Percentiles rank a stretch among this genome's conserved stretches.
Evolutionary conservation across 2,329 filamentous ascomycete species (phyloP).

Genomic region (Fusarium goolgardi): DNA sequence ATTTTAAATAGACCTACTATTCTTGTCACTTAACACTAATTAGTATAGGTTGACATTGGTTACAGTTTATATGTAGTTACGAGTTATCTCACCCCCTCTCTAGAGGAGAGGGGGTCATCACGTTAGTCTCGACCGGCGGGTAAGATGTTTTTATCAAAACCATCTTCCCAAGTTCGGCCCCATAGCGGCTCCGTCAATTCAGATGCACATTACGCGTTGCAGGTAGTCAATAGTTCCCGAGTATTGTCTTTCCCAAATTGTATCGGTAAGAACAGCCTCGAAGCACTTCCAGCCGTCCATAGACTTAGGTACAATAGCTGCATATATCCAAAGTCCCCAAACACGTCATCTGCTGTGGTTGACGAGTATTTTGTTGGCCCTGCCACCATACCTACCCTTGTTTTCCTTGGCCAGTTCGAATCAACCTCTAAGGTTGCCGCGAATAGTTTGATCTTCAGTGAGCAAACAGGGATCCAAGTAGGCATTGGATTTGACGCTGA

Average conservation of each 20-base stretch:
- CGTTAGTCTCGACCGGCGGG: too few relatives aligned
- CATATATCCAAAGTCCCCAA: neutral
- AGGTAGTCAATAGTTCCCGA: neutral
- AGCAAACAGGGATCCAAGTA: neutral
- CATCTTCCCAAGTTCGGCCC: slow-evolving; percentile 22
- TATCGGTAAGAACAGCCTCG: neutral
- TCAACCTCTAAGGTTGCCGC: slow-evolving; percentile 18
- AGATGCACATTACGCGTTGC: neutral
- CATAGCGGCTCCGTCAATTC: slow-evolving; percentile 31
- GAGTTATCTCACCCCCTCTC: too few relatives aligned
- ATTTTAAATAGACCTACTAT: too few relatives aligned
- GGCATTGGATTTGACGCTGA: neutral
- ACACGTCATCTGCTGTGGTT: slow-evolving; percentile 1
- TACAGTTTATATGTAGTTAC: too few relatives aligned
- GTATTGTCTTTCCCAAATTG: neutral
- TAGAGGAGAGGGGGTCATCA: too few relatives aligned
- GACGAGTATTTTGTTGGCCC: slow-evolving; percentile 11
- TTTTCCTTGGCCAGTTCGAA: slow-evolving; percentile 13
- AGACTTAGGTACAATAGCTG: neutral
- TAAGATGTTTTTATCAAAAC: slow-evolving; percentile 39
- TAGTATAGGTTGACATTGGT: too few relatives aligned
- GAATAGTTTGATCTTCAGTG: slow-evolving; percentile 20
- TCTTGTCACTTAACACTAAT: too few relatives aligned
- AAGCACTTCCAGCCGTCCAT: neutral
- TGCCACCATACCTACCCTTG: slow-evolving; percentile 13